Conservation (phyloP, 768 basidiomycete genomes). For the Gautieria morchelliformis region DNA sequence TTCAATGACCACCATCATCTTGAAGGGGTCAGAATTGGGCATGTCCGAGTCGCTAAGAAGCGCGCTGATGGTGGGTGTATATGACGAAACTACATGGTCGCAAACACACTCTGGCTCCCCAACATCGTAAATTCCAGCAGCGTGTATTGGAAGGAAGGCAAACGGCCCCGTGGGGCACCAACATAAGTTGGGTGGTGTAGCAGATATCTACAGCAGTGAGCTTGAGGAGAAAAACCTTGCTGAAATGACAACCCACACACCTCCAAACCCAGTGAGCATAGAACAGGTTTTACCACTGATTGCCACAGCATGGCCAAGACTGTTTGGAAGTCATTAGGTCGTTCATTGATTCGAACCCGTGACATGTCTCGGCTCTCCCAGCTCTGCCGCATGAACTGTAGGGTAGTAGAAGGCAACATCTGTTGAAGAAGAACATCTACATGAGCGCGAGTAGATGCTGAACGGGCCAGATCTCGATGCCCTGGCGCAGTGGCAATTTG, state of each 20-base stretch:
- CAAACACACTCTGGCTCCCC: slow-evolving; percentile 4
- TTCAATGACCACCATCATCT: slow-evolving; percentile 12
- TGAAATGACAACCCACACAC: neutral
- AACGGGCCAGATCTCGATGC: no score
- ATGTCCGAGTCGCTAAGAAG: slow-evolving; percentile 11
- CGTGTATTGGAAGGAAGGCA: slow-evolving; percentile 31
- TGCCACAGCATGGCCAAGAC: neutral
- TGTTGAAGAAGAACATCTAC: no score
- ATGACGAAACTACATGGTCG: slow-evolving; percentile 22
- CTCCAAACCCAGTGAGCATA: neutral
- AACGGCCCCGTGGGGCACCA: slow-evolving; percentile 28
- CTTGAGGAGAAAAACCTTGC: neutral
- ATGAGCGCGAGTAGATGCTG: no score
- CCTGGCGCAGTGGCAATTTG: no score
- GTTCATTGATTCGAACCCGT: neutral
- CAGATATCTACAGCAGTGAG: neutral
- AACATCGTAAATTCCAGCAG: slow-evolving; percentile 24
- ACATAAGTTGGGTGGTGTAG: slow-evolving; percentile 1
- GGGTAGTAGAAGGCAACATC: no score
- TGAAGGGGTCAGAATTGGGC: neutral
- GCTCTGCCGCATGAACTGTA: no score
- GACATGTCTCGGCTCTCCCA: neutral
- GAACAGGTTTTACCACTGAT: neutral
- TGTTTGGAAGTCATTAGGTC: neutral
- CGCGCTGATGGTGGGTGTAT: slow-evolving; percentile 23